Evolutionary conservation across 1,284 basidiomycete genomes (phyloP).

Genomic region (Cutaneotrichosporon cavernicola): DNA sequence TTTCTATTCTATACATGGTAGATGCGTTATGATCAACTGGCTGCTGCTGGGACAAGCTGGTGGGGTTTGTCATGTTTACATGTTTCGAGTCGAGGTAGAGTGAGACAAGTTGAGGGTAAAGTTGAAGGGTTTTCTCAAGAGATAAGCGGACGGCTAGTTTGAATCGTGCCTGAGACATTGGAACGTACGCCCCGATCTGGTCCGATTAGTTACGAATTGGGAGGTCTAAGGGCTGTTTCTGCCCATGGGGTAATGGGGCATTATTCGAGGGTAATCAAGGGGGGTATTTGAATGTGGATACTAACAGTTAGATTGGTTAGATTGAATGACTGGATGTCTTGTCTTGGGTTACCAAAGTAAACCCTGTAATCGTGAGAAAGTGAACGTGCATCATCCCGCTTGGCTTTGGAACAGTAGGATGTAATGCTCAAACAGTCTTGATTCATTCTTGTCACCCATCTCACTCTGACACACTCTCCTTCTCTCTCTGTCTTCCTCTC

Average conservation of each 20-base stretch:
- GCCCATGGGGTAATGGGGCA: not conserved
- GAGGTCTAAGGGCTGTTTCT: not conserved
- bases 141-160: not conserved
- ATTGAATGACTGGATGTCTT: too few relatives aligned
- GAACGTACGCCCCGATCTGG: not conserved
- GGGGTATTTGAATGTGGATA: too few relatives aligned
- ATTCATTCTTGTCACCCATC: not conserved
- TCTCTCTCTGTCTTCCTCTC: not conserved
- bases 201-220: not conserved
- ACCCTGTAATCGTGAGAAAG: too few relatives aligned
- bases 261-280: not conserved
- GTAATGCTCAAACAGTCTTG: too few relatives aligned
- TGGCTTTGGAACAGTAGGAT: too few relatives aligned
- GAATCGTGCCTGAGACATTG: not conserved
- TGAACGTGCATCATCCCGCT: too few relatives aligned
- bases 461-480: not conserved
- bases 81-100: not conserved
- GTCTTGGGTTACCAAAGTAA: too few relatives aligned
- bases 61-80: too few relatives aligned
- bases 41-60: not conserved
- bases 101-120: not conserved
- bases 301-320: too few relatives aligned
- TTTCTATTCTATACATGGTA: not conserved
- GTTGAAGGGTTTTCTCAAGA: not conserved
- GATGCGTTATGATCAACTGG: not conserved